Base-by-base conservation (phyloP, 306 rosid genomes). In the Castanea crenata region DNA sequence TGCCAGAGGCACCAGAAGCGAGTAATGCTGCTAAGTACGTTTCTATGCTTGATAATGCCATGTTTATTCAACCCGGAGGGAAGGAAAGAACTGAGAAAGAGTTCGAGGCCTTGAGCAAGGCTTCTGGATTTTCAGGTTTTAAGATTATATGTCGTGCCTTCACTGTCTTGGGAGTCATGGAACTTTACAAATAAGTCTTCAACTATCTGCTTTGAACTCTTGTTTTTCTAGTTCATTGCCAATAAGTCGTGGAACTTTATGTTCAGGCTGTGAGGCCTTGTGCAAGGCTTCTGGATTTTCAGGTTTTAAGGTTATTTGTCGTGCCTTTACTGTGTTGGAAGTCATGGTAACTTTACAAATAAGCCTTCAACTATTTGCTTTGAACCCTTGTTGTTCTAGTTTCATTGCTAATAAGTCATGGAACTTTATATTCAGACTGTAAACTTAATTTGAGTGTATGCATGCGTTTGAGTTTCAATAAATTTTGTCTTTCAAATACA, bases 1-100 rank as follows among this genome's bases (percentile, higher is more conserved):
- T 85, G 67, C 84, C 86, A 35, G 88, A 85, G 74, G 59, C 56
- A 32, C 80, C 77, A 71, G 76, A 79, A 8, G 6, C 58, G 13
- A 65, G 59, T 32, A 31, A 10, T 62, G 81, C 29, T 34, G 79
- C 83, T 0, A 72, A 82, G 38, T 27, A 78, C 32, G 71, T 79
- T 67, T 79, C 82, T 31, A 65, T 55, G 16, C 19, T 79, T 8
- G 88, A 82, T 67, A 76, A 27, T 61, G 20, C 62, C 59, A 79
- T 82, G 86, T 71, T 79, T 19, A 23, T 82, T 1, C 46, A 71
- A 1, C 52, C 46, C 4, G 85, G 84, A 34, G 84, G 86, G 55
- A 85, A 32, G 71, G 88, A 82, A 72, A 82, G 86, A 76, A 76
- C 79, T 0, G 59, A 6, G 65, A 73, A 76, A 58, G 46, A 82